Evolutionary conservation across 306 rosid genomes (phyloP).

Genomic region (Arachis stenosperma): DNA sequence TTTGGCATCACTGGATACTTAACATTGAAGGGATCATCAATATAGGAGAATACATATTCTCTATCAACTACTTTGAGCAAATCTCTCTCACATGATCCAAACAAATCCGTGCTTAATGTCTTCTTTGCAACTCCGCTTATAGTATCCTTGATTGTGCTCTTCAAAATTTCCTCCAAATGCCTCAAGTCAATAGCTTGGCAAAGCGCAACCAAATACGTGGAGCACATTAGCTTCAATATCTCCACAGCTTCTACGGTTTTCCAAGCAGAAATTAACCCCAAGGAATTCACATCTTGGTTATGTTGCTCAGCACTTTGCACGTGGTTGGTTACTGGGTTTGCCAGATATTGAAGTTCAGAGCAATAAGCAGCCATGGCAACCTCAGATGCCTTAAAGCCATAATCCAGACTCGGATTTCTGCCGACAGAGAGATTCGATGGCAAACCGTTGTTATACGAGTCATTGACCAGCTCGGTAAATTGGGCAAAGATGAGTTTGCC

Average conservation of each 20-base stretch:
- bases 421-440: conserved; percentile 52
- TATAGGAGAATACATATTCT: conserved; percentile 52
- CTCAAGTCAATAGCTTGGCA: conserved; percentile 64
- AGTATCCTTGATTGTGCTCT: conserved; percentile 34
- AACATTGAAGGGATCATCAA: conserved; percentile 50
- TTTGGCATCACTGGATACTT: conserved; percentile 46
- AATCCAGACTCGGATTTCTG: conserved; percentile 56
- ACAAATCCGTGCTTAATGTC: conserved; percentile 36
- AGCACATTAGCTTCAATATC: conserved; percentile 52
- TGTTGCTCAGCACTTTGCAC: conserved; percentile 59
- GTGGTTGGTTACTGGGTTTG: conserved; percentile 48
- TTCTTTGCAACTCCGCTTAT: conserved; percentile 39
- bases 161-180: conserved; percentile 52
- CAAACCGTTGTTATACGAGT: conserved; percentile 51
- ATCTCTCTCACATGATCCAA: conserved; percentile 35
- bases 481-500: conserved; percentile 59
- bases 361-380: conserved; percentile 59
- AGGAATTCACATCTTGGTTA: conserved; percentile 58
- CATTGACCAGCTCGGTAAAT: conserved; percentile 52
- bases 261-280: conserved; percentile 55
- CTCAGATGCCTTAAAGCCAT: conserved; percentile 56
- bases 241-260: conserved; percentile 52
- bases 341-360: conserved; percentile 52
- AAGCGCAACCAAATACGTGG: conserved; percentile 54
- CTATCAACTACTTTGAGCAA: conserved; percentile 48